phyloP scores from a whole-genome alignment of 495 filamentous ascomycete species.

The Aspergillus kassunensis region DNA sequence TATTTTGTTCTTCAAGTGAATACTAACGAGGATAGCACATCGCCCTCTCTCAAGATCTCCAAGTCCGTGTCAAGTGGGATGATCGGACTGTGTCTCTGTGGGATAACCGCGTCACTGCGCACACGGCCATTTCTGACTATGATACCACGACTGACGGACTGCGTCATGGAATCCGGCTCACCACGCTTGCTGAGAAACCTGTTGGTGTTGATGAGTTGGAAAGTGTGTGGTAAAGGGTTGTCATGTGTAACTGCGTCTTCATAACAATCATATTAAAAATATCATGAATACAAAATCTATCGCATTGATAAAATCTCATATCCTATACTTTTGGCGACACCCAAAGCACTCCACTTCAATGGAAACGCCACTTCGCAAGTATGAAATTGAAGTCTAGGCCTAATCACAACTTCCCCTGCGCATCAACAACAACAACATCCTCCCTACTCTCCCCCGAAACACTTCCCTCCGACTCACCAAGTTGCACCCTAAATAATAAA shows the following conservation, averaged over 20 bases:
- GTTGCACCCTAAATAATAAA: background rate
- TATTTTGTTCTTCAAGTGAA: no score
- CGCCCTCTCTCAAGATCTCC: constrained; percentile 41
- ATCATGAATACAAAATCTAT: no score
- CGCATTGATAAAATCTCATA: no score
- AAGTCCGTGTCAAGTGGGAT: constrained; percentile 43
- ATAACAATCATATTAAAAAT: no score
- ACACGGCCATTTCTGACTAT: constrained; percentile 53
- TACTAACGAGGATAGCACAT: constrained; percentile 27
- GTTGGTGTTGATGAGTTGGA: constrained; percentile 41
- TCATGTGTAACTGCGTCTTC: no score
- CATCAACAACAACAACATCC: background rate
- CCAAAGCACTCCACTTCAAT: no score
- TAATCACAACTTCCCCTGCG: background rate
- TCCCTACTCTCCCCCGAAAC: background rate
- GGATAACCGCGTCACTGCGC: constrained; percentile 42
- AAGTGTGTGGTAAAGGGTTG: background rate
- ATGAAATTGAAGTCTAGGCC: no score
- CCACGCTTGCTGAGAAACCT: constrained; percentile 42
- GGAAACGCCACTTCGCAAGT: no score
- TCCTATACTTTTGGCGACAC: no score
- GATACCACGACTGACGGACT: constrained; percentile 42
- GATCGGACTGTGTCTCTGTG: constrained; percentile 42
- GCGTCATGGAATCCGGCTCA: constrained; percentile 44
- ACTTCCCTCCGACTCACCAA: background rate